phyloP scores from a whole-genome alignment of 1,284 basidiomycete genomes.

The Neonothopanus nambi region DNA sequence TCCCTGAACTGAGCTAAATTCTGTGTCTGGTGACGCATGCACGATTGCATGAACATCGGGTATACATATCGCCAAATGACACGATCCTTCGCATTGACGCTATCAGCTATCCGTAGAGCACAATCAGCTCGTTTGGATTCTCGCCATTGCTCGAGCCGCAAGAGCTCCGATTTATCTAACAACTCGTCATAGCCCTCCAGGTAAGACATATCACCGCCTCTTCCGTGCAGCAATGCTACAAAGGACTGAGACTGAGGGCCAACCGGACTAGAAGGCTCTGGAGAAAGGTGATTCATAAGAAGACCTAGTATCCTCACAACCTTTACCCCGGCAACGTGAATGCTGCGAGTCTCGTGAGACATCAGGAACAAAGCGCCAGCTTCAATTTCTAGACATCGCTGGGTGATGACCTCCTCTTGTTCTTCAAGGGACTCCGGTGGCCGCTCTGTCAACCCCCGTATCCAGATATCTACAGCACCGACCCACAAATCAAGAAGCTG shows the following conservation, averaged over 20 bases:
- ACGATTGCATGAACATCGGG: constrained; percentile 59
- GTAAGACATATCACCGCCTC: constrained; percentile 40
- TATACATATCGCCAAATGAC: constrained; percentile 73
- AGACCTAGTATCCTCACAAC: constrained; percentile 54
- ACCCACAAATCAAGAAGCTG: constrained; percentile 76
- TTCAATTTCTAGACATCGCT: constrained; percentile 63
- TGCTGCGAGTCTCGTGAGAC: constrained; percentile 54
- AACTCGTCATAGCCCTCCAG: constrained; percentile 68
- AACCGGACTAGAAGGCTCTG: constrained; percentile 28
- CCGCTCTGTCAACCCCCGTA: constrained; percentile 43
- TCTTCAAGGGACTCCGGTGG: constrained; percentile 41
- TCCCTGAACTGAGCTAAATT: constrained; percentile 57
- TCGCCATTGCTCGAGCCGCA: constrained; percentile 64
- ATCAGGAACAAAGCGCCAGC: constrained; percentile 80
- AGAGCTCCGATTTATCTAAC: constrained; percentile 57
- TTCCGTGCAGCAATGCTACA: constrained; percentile 53
- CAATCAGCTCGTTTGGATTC: constrained; percentile 52
- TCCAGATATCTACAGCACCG: constrained; percentile 73
- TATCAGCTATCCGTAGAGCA: constrained; percentile 66
- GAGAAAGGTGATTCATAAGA: constrained; percentile 43
- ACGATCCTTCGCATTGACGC: constrained; percentile 61
- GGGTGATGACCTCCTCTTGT: constrained; percentile 40
- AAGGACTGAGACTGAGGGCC: constrained; percentile 24
- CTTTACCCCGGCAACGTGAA: constrained; percentile 61
- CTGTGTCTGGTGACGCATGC: constrained; percentile 47